Evolutionary conservation across 768 basidiomycete genomes (phyloP), one percentile per base, ranked within the genome.

Genomic region (Russula virescens): DNA sequence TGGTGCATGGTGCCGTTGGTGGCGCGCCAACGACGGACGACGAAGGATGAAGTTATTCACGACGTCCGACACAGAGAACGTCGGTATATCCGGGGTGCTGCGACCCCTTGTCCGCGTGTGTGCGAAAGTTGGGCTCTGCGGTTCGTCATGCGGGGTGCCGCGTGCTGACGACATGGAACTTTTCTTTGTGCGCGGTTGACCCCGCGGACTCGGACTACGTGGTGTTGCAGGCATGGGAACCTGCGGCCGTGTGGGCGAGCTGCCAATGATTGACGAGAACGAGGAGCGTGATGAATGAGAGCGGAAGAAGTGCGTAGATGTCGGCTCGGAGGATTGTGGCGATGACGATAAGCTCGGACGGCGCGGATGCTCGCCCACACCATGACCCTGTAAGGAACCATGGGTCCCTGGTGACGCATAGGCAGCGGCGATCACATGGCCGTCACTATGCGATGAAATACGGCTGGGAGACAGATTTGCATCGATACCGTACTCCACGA

Each of bases 311-410:
- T 80, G 83, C 26, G 76, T 76, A 0, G 79, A 74, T 1, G 83
- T 83, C 2, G 81, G 80, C 21, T 81, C 76, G 47, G 85, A 83
- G 3, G 81, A 82, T 52, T 79, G 77, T 7, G 85, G 84, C 1
- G 86, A 88, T 0, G 87, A 83, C 0, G 86, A 83, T 7, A 78
- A 79, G 63, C 80, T 81, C 0, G 78, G 79, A 18, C 78, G 74
- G 2, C 73, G 63, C 19, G 56, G 45, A 6, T 58, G 51, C 16
- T 43, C 21, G 10, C 4, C 11, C 18, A 34, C 35, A 26, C 34
- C 26, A 13, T 42, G 35, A 23, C 43, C 50, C n/a, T 47, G 50
- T 34, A 16, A 31, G 8, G 45, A 28, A 21, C 23, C 4, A 3
- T n/a, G 45, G 43, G 23, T 18, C 62, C 7, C 69, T 64, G 66